Base-by-base conservation (phyloP, 352 stramenopile genomes). In the Elongisporangium prolatum region DNA sequence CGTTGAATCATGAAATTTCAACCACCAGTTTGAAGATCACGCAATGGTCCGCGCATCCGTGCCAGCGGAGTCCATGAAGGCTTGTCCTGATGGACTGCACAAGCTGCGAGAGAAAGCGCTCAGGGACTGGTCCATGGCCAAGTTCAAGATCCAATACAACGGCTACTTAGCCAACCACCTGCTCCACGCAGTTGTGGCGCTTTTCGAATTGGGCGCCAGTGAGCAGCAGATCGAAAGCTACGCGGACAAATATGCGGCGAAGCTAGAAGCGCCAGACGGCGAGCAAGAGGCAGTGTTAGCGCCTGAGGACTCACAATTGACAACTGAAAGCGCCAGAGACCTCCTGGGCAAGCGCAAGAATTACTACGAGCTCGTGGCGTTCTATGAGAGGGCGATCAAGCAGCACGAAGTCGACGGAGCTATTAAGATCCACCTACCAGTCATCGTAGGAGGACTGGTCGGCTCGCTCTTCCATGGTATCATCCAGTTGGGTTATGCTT, bases 401-500 rank as follows among this genome's bases (percentile, higher is more conserved):
- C 57, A 60, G 17, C 48, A 69, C 0, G 68, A 65, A 13, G 44
- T 66, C 18, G 71, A 80, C 18, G 68, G 52, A 18, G 59, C 68
- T 1, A 58, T 80, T 14, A n/a, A 53, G 49, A 72, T 75, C 37
- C 61, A 68, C 44, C 24, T 80, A 21, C 66, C 71, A 5, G n/a
- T 53, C 10, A 54, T 80, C 6, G 60, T 69, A 20, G 65, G 57
- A 3, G 71, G 68, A 3, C 52, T 80, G 28, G 65, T 65, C 10
- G 71, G 71, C 11, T 69, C 71, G 50, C 51, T 80, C 53, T 52
- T 80, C 47, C 71, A 80, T 49, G 65, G 59, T n/a, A 61, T 80
- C 51, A 77, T 80, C 61, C 71, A 80, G 24, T 37, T 80, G 18
- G 71, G 71, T 6, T 80, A 77, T 47, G 38, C 71, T 10, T 73